A percentile compares a stretch with the other conserved stretches of the same genome.
These are phyloP conservation scores for Hyphodiscus hymeniophilus DNA, from an alignment of 495 filamentous ascomycete species.

Conservation along the genomic window DNA sequence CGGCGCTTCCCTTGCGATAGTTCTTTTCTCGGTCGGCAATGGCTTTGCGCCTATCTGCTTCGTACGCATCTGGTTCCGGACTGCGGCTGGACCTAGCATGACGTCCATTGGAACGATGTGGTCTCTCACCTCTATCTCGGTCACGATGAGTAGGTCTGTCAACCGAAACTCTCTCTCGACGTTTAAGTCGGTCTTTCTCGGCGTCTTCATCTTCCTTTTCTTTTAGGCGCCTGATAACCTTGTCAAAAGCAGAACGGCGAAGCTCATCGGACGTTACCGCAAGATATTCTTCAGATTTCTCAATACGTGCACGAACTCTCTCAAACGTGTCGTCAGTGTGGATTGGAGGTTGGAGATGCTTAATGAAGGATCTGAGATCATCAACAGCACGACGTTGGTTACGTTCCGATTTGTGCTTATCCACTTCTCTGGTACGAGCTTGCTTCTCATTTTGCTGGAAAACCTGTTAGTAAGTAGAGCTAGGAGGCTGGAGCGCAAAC, in stretches of 20 bases:
- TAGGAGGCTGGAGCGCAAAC: conserved; percentile 3
- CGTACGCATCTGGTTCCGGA: conserved; percentile 80
- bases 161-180: conserved; percentile 50
- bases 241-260: conserved; percentile 81
- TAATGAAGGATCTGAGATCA: conserved; percentile 76
- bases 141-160: conserved; percentile 50
- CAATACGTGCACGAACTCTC: conserved; percentile 66
- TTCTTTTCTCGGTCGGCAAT: conserved; percentile 81
- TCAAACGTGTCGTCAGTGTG: conserved; percentile 75
- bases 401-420: conserved; percentile 74
- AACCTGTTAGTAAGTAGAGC: conserved; percentile 21
- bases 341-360: conserved; percentile 85
- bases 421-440: conserved; percentile 65
- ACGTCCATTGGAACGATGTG: conserved; percentile 49
- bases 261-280: conserved; percentile 74
- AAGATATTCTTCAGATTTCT: conserved; percentile 74
- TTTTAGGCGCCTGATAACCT: conserved; percentile 77
- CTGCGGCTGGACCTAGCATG: conserved; percentile 58
- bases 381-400: conserved; percentile 81
- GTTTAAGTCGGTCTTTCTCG: conserved; percentile 63
- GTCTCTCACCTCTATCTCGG: conserved; percentile 51
- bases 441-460: conserved; percentile 70
- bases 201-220: conserved; percentile 86
- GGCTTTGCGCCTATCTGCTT: conserved; percentile 79
- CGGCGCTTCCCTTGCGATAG: conserved; percentile 68